phyloP scores from a whole-genome alignment of 768 basidiomycete genomes.

The Russula sp. region DNA sequence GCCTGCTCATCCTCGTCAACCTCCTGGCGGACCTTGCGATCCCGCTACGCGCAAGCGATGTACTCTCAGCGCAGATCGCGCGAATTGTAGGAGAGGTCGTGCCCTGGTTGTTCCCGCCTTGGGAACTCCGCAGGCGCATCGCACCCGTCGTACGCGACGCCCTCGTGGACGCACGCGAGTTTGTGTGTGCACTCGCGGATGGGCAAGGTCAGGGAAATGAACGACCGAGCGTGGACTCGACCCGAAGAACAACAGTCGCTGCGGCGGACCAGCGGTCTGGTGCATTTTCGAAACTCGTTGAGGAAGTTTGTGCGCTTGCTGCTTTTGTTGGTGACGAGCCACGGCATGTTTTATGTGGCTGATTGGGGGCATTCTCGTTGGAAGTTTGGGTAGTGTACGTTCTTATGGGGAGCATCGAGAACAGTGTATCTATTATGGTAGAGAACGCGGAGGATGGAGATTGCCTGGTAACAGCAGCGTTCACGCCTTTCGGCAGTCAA shows the following conservation, averaged over 20 bases:
- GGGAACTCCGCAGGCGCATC: constrained; percentile 8
- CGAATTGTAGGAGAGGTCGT: constrained; percentile 6
- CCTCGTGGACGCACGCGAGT: not conserved
- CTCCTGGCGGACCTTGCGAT: constrained; percentile 8
- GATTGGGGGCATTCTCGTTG: not conserved
- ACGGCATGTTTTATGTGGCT: not conserved
- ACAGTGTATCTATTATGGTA: no score
- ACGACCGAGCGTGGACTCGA: not conserved
- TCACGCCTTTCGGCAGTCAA: no score
- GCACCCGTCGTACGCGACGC: constrained; percentile 4
- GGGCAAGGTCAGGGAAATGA: not conserved
- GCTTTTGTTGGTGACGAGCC: constrained; percentile 1
- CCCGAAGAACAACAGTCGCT: not conserved
- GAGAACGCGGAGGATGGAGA: no score
- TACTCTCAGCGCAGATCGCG: constrained; percentile 12
- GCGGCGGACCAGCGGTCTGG: not conserved
- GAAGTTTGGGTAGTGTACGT: no score
- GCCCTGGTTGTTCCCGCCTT: constrained; percentile 10
- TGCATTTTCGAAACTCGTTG: constrained; percentile 3
- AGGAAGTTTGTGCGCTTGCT: not conserved
- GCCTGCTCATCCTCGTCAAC: constrained; percentile 8
- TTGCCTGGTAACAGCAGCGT: no score
- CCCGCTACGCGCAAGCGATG: constrained; percentile 1
- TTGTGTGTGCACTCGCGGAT: constrained; percentile 1
- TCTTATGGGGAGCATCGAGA: no score